Conservation (phyloP, 345 rosid species). For the Eucalyptus pauciflora region DNA sequence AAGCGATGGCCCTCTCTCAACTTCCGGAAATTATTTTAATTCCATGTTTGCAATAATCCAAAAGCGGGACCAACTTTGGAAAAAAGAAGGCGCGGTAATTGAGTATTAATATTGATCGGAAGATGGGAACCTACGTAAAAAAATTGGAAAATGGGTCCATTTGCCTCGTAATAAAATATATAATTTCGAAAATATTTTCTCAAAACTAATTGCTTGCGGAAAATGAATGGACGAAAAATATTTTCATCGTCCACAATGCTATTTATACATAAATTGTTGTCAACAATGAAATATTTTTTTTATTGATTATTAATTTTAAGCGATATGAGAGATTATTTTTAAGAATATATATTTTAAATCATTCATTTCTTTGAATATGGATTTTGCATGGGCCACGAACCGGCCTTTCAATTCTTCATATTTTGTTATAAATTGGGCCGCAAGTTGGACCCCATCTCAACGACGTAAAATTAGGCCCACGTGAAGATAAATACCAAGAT, state of each 20-base stretch:
- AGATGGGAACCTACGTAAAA: not conserved
- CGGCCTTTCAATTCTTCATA: not conserved
- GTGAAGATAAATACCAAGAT: not conserved
- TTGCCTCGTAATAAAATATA: not conserved
- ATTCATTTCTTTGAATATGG: not conserved
- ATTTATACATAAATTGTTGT: not conserved
- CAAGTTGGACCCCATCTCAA: not conserved
- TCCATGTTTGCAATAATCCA: not conserved
- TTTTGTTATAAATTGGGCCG: not conserved
- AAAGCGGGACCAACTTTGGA: not conserved
- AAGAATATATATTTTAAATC: not conserved
- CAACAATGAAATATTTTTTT: not conserved
- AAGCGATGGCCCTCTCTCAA: not conserved
- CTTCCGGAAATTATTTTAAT: not conserved
- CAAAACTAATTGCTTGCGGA: rapidly evolving
- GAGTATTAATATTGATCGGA: not conserved
- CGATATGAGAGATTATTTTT: not conserved
- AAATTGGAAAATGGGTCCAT: not conserved
- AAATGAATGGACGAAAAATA: not conserved
- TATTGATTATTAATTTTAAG: not conserved
- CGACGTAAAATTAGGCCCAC: not conserved
- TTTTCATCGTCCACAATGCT: not conserved
- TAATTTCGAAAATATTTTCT: not conserved
- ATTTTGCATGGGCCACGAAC: not conserved
- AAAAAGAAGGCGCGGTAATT: not conserved